phyloP scores from a whole-genome alignment of 164 flowering plant species.

The Berberis thunbergii region DNA sequence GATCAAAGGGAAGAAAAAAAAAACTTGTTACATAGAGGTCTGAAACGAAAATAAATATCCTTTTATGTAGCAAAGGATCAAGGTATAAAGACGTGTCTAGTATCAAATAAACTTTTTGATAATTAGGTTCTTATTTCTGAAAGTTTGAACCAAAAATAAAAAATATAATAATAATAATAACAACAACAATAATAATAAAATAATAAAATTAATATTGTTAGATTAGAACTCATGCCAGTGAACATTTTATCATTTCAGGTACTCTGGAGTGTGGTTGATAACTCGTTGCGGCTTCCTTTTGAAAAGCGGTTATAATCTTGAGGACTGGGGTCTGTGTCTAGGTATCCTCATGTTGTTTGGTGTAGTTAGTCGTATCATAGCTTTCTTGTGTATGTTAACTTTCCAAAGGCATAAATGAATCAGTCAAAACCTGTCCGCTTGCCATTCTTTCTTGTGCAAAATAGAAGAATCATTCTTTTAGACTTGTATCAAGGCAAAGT shows the following conservation, averaged over 20 bases:
- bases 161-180: no score
- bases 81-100: no score
- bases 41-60: no score
- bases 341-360: slow-evolving; percentile 48
- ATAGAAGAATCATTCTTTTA: neutral
- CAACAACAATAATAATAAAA: no score
- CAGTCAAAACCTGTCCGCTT: slow-evolving; percentile 11
- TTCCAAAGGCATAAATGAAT: slow-evolving; percentile 40
- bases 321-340: slow-evolving; percentile 57
- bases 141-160: no score
- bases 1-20: no score
- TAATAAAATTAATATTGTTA: no score
- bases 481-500: neutral
- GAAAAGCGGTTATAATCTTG: slow-evolving; percentile 48
- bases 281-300: slow-evolving; percentile 76
- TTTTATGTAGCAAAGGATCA: no score
- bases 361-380: slow-evolving; percentile 41
- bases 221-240: no score
- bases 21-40: no score
- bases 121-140: no score
- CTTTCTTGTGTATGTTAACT: slow-evolving; percentile 59
- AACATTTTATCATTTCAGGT: slow-evolving; percentile 34
- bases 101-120: no score
- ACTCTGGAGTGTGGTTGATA: slow-evolving; percentile 90
- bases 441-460: slow-evolving; percentile 4